Evolutionary conservation across 495 filamentous ascomycete genomes (phyloP).

Genomic region (Hyaloscypha bicolor): DNA sequence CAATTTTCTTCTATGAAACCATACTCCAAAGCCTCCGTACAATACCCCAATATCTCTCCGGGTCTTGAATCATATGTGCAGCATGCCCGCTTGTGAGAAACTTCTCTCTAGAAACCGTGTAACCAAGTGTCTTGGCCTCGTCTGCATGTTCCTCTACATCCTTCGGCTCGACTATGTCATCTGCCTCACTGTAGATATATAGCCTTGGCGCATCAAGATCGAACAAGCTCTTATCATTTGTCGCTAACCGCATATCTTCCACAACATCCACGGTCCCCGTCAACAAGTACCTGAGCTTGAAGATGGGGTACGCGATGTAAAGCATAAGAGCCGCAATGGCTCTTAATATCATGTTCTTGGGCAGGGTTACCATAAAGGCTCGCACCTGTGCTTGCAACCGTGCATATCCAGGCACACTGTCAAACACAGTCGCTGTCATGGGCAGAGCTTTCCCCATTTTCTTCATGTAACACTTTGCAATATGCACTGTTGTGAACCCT

Average conservation of each 20-base stretch:
- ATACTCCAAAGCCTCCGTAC: slow-evolving; percentile 49
- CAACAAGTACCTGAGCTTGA: slow-evolving; percentile 28
- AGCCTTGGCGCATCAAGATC: slow-evolving; percentile 31
- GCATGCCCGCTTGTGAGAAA: slow-evolving; percentile 39
- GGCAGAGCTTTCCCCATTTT: slow-evolving; percentile 27
- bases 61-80: slow-evolving; percentile 50
- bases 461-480: slow-evolving; percentile 33
- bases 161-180: slow-evolving; percentile 61
- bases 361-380: slow-evolving; percentile 30
- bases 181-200: slow-evolving; percentile 41
- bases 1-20: slow-evolving; percentile 3
- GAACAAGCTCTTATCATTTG: slow-evolving; percentile 36
- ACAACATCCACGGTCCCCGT: slow-evolving; percentile 34
- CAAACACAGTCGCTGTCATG: slow-evolving; percentile 37
- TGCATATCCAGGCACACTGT: slow-evolving; percentile 38
- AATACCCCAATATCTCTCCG: slow-evolving; percentile 54
- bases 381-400: slow-evolving; percentile 42
- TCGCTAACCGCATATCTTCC: slow-evolving; percentile 29
- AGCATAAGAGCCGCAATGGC: slow-evolving; percentile 28
- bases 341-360: slow-evolving; percentile 25
- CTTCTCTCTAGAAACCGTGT: slow-evolving; percentile 65
- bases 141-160: slow-evolving; percentile 78
- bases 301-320: slow-evolving; percentile 32
- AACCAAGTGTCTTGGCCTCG: slow-evolving; percentile 86
- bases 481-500: slow-evolving; percentile 35